phyloP scores from a whole-genome alignment of 257 asterid species.

The Avicennia marina region DNA sequence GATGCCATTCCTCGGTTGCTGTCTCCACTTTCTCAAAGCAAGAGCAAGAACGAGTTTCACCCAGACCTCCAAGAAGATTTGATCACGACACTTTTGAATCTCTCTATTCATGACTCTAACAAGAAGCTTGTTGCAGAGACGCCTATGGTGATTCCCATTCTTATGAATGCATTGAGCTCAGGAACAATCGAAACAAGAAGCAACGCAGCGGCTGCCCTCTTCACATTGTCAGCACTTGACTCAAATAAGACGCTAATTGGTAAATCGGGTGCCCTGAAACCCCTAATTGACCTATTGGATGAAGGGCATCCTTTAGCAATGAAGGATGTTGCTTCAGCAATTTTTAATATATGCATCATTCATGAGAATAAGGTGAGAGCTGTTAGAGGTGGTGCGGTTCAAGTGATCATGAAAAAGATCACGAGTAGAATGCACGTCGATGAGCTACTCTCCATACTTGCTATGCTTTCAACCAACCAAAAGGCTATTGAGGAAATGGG shows the following conservation, averaged over 20 bases:
- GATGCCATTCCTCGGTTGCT: conserved; percentile 59
- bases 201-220: conserved; percentile 87
- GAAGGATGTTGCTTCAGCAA: conserved; percentile 80
- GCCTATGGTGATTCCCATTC: conserved; percentile 60
- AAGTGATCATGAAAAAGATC: conserved; percentile 57
- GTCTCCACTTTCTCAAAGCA: conserved; percentile 46
- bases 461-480: conserved; percentile 71
- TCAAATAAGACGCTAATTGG: conserved; percentile 76
- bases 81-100: conserved; percentile 71
- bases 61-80: conserved; percentile 79
- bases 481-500: conserved; percentile 71
- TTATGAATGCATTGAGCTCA: conserved; percentile 45
- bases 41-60: conserved; percentile 19
- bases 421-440: conserved; percentile 46
- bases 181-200: conserved; percentile 56
- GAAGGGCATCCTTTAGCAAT: conserved; percentile 60
- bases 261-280: conserved; percentile 60
- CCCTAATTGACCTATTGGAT: conserved; percentile 61
- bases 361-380: conserved; percentile 74
- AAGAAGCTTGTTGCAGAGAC: conserved; percentile 85
- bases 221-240: conserved; percentile 79
- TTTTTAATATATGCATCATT: conserved; percentile 62
- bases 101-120: conserved; percentile 82
- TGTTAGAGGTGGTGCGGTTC: conserved; percentile 65
- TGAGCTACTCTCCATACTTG: conserved; percentile 80